Percentiles rank a stretch among this genome's conserved stretches.
Conservation (phyloP, 2,329 filamentous ascomycete species). For the Hirsutella thompsonii region DNA sequence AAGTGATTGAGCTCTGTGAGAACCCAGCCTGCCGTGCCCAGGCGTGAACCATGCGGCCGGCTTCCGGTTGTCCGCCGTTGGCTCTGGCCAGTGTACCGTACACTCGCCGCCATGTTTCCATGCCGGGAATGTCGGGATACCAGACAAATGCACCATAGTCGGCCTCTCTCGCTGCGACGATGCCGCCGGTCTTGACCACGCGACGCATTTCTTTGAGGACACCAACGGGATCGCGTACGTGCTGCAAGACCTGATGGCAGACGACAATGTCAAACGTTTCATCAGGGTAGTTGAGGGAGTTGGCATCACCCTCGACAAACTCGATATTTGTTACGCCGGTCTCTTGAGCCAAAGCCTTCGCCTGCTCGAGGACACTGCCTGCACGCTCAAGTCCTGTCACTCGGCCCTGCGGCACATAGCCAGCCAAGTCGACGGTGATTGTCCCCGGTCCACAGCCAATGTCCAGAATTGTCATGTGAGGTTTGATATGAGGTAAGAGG, state of each 20-base stretch:
- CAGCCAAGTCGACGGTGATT: conserved; percentile 28
- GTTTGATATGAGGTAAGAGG: conserved; percentile 25
- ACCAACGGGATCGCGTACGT: conserved; percentile 20
- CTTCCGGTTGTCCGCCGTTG: conserved; percentile 10
- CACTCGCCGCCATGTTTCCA: conserved; percentile 8
- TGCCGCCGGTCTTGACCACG: conserved; percentile 25
- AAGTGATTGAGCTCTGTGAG: conserved; percentile 3
- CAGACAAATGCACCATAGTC: conserved; percentile 10
- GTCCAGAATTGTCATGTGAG: conserved; percentile 27
- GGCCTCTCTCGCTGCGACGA: conserved; percentile 19
- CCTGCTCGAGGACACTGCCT: conserved; percentile 16
- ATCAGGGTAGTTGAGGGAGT: conserved; percentile 21
- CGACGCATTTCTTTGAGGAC: conserved; percentile 26
- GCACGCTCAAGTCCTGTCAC: conserved; percentile 26
- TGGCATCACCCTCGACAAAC: conserved; percentile 15
- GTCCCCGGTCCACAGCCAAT: conserved; percentile 35
- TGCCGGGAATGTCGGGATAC: conserved; percentile 10
- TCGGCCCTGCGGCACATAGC: conserved; percentile 20
- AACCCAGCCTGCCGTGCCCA: conserved; percentile 11
- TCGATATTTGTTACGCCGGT: conserved; percentile 18
- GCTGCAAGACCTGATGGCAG: conserved; percentile 24
- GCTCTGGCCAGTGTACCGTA: conserved; percentile 6
- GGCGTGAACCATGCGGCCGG: conserved; percentile 10
- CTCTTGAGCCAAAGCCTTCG: conserved; percentile 13
- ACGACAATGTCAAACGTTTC: conserved; percentile 25